Evolutionary conservation across 257 asterid genomes (phyloP).

Genomic region (Lantana camara): DNA sequence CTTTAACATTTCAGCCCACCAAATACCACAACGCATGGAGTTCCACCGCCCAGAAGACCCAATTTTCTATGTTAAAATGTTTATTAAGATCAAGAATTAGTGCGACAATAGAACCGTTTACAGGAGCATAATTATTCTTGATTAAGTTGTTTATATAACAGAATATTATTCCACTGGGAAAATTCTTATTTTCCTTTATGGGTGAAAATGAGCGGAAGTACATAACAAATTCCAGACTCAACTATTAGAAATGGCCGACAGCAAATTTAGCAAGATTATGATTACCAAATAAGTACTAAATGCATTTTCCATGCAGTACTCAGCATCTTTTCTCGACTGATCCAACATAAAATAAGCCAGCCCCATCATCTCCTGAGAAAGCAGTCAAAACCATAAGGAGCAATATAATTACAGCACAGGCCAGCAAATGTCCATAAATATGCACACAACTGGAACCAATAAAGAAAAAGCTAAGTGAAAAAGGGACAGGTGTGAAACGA

Average conservation of each 20-base stretch:
- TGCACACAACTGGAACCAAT: slow-evolving; percentile 25
- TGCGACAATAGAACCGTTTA: slow-evolving; percentile 12
- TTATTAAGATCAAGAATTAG: slow-evolving; percentile 13
- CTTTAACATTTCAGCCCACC: slow-evolving; percentile 99
- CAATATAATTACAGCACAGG: background rate
- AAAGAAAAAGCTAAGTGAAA: slow-evolving; percentile 18
- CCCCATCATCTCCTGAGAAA: slow-evolving; percentile 94
- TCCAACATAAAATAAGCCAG: slow-evolving; percentile 91
- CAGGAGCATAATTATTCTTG: background rate
- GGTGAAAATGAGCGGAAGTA: slow-evolving; percentile 15
- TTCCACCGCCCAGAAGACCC: slow-evolving; percentile 75
- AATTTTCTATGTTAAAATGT: slow-evolving; percentile 56
- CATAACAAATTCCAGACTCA: slow-evolving; percentile 28
- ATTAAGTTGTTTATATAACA: slow-evolving; percentile 6
- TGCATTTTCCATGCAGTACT: slow-evolving; percentile 97
- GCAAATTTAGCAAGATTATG: slow-evolving; percentile 25
- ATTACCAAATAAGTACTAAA: slow-evolving; percentile 79
- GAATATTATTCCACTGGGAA: background rate
- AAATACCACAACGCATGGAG: slow-evolving; percentile 93
- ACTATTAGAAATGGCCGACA: background rate
- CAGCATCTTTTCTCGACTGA: slow-evolving; percentile 91
- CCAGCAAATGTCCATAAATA: slow-evolving; percentile 1
- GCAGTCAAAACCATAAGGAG: slow-evolving; percentile 23
- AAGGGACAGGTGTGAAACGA: slow-evolving; percentile 8
- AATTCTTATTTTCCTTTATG: background rate